A percentile compares a stretch with the other conserved stretches of the same genome.
Evolutionary conservation across 169 alveolate genomes (phyloP).

Genomic region (Hepatocystis sp.): DNA sequence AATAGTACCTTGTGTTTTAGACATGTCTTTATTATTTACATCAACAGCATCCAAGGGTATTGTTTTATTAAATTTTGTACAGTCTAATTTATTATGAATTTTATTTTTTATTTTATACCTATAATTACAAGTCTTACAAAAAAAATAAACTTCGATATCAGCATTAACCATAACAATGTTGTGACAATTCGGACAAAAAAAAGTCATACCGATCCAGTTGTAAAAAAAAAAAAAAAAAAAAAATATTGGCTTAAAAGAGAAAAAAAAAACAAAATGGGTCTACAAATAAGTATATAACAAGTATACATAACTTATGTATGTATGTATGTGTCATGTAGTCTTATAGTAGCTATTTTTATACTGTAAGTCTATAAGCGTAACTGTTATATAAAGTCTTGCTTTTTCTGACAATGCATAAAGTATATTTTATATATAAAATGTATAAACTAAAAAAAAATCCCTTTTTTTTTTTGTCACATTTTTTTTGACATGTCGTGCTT

Average conservation of each 20-base stretch:
- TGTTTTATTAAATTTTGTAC: slow-evolving; percentile 22
- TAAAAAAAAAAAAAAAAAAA: not conserved
- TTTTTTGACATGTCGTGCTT: no score
- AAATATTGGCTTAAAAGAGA: not conserved
- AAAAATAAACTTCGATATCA: slow-evolving; percentile 62
- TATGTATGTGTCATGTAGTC: no score
- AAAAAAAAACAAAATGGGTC: not conserved
- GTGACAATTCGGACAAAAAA: slow-evolving; percentile 81
- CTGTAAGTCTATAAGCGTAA: no score
- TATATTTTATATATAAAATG: no score
- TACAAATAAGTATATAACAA: no score
- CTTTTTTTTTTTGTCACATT: no score
- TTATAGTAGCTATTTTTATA: no score
- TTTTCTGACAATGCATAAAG: no score
- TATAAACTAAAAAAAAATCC: no score
- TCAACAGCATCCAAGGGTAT: slow-evolving; percentile 73
- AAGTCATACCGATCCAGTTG: slow-evolving; percentile 64
- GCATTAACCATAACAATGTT: slow-evolving; percentile 57
- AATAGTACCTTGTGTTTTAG: slow-evolving; percentile 68
- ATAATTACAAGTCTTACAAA: slow-evolving; percentile 58
- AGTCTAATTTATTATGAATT: slow-evolving; percentile 56
- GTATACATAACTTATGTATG: no score
- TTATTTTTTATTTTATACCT: slow-evolving; percentile 62
- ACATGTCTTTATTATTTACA: slow-evolving; percentile 63
- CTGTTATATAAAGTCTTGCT: no score